Evolutionary conservation across 257 asterid genomes (phyloP).

Genomic region (Rehmannia glutinosa): DNA sequence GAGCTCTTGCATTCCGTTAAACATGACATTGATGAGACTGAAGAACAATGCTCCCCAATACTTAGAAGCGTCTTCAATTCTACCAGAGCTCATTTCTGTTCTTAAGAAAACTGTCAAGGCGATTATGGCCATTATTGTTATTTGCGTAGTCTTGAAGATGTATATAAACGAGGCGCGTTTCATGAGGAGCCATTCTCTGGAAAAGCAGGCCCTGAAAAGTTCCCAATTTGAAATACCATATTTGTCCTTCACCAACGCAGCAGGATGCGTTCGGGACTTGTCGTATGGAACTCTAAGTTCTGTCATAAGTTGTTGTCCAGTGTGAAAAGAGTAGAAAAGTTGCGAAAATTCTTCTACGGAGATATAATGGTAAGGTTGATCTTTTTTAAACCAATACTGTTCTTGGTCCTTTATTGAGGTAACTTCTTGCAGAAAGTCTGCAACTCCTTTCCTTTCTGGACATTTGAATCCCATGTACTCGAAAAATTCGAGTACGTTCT

Average conservation of each 20-base stretch:
- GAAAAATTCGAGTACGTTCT: conserved; percentile 61
- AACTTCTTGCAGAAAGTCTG: conserved; percentile 86
- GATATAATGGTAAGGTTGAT: conserved; percentile 46
- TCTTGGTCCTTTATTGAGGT: conserved; percentile 80
- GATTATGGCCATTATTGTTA: conserved; percentile 63
- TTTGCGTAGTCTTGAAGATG: conserved; percentile 75
- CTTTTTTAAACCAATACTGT: conserved; percentile 60
- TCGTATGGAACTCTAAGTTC: conserved; percentile 64
- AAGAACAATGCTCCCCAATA: conserved; percentile 81
- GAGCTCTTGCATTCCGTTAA: conserved; percentile 81
- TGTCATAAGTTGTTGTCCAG: conserved; percentile 40
- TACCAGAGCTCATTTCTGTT: conserved; percentile 70
- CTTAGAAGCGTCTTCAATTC: conserved; percentile 38
- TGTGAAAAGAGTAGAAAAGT: conserved; percentile 48
- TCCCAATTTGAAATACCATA: conserved; percentile 70
- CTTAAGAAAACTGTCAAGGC: conserved; percentile 71
- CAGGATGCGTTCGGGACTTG: conserved; percentile 58
- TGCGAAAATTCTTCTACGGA: conserved; percentile 53
- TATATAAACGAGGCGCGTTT: conserved; percentile 59
- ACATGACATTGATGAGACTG: conserved; percentile 78
- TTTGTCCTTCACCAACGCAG: conserved; percentile 71
- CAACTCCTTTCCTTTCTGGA: conserved; percentile 80
- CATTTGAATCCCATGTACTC: conserved; percentile 67
- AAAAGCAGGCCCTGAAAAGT: conserved; percentile 63
- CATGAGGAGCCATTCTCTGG: conserved; percentile 78